Evolutionary conservation across 495 filamentous ascomycete species (phyloP), one percentile per base, ranked within the genome.

Genomic region (Articulospora tetracladia): DNA sequence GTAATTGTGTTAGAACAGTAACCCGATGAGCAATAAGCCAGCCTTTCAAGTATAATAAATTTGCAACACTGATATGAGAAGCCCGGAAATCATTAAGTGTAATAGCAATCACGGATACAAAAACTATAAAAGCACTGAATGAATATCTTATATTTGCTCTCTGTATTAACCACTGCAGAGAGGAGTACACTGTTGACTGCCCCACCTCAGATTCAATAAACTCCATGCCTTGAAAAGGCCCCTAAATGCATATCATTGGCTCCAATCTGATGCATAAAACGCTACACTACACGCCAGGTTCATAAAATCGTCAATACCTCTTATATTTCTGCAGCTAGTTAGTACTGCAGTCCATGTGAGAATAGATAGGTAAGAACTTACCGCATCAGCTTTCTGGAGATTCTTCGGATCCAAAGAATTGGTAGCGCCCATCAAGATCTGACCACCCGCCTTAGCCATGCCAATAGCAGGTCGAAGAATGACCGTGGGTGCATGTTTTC

Each of bases 391-490:
- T 68, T 87, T 83, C 66, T 89, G 83, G 65, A 86, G 77, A 72
- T 96, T 92, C 65, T 84, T 82, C 34, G 88, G 89, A 74, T 99
- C 95, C 66, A 98, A 70, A 48, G 89, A 85, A 72, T 98, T 99
- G 3, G 91, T 93, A n/a, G 92, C 92, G 22, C 95, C 95, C 72
- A 97, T 76, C 62, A 98, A 73, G 20, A 93, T 90, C 73, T 94
- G 88, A 7, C 92, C 89, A 22, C 97, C 87, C 1, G 92, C 95
- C 69, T 93, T 93, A 53, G 86, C 90, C 8, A 91, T 89, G 0
- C 94, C 95, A 67, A 98, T 91, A 1, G 63, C 63, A 25, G 95
- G 95, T 58, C 93, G 77, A 46, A 99, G 81, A 34, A 98, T 89
- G 11, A 97, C 88, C 0, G 92, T 97, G 36, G 95, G 95, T 26